Percentiles rank a stretch among this genome's conserved stretches.
These are phyloP conservation scores for Schoenoplectus tabernaemontani DNA, from an alignment of 202 grass and related monocot species.

Conservation along the genomic window DNA sequence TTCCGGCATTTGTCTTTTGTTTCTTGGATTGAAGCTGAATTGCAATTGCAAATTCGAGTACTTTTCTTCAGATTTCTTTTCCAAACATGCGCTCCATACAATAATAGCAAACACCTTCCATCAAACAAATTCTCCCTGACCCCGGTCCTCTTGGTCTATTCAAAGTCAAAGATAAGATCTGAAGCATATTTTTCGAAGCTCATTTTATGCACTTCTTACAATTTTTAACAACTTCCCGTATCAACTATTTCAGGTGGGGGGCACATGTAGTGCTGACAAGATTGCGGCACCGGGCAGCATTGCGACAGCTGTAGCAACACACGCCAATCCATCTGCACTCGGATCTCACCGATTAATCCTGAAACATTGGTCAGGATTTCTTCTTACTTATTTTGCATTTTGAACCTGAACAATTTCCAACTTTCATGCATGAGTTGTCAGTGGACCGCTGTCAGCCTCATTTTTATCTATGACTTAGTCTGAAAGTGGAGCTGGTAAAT, in stretches of 20 bases:
- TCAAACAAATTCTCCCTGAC: not conserved
- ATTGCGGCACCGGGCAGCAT: conserved; percentile 45
- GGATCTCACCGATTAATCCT: conserved; percentile 43
- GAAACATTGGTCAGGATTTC: conserved; percentile 31
- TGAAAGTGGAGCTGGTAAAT: not conserved
- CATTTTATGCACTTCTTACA: not conserved
- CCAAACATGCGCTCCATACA: too few species aligned
- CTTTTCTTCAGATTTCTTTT: not conserved
- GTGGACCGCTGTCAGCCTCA: not conserved
- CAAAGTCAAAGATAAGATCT: not conserved
- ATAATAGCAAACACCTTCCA: too few species aligned
- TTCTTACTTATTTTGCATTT: not conserved
- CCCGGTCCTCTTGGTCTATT: not conserved
- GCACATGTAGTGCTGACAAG: conserved; percentile 31
- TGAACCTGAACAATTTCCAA: not conserved
- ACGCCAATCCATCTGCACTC: conserved; percentile 42
- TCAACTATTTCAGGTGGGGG: conserved; percentile 32
- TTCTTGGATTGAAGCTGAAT: not conserved
- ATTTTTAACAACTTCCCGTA: not conserved
- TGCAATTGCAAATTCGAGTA: not conserved
- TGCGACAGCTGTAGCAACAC: conserved; percentile 53
- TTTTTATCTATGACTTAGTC: not conserved
- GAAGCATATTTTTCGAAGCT: not conserved
- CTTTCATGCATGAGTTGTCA: not conserved
- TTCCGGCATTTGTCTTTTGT: not conserved